A percentile compares a stretch with the other conserved stretches of the same genome.
phyloP scores from a whole-genome alignment of 495 filamentous ascomycete species.

The Pyrenula massariospora region DNA sequence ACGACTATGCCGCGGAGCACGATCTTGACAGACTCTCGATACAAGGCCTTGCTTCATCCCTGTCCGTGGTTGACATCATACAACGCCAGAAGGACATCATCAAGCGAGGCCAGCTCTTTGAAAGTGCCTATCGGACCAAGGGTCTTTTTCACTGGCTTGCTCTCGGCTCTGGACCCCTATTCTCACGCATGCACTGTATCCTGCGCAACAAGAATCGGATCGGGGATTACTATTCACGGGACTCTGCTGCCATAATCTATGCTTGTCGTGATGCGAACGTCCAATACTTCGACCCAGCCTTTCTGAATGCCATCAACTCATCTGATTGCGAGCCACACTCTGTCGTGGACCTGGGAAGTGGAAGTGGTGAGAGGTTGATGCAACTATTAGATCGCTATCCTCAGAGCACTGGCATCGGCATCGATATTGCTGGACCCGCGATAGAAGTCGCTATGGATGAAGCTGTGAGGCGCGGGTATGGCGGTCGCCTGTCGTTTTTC shows the following conservation, averaged over 20 bases:
- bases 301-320: background rate
- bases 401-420: background rate
- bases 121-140: background rate
- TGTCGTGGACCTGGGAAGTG: background rate
- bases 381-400: background rate
- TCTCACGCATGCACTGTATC: background rate
- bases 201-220: background rate
- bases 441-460: background rate
- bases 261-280: background rate
- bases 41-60: background rate
- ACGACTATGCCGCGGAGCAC: background rate
- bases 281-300: background rate
- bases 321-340: background rate
- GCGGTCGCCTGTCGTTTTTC: background rate
- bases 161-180: background rate
- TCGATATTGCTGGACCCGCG: background rate
- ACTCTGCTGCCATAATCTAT: background rate
- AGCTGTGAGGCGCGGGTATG: background rate
- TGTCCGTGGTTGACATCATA: background rate
- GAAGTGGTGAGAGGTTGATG: background rate
- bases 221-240: background rate
- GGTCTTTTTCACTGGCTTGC: background rate
- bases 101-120: background rate
- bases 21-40: background rate
- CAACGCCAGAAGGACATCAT: background rate